phyloP scores from a whole-genome alignment of 495 filamentous ascomycete species.

The Penicillium coffeae region DNA sequence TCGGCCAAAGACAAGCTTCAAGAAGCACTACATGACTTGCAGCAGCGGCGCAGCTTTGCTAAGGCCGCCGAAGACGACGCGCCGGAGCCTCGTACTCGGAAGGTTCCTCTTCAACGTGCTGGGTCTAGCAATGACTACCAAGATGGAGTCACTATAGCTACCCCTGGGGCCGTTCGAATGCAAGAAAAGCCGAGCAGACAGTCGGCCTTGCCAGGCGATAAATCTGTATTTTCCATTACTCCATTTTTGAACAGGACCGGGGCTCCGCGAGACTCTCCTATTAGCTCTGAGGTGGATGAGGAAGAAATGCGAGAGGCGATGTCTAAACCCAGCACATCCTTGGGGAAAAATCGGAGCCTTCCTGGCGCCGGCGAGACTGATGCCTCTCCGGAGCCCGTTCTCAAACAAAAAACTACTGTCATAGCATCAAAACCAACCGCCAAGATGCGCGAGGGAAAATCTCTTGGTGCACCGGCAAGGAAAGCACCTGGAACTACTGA shows the following conservation, averaged over 20 bases:
- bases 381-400: not conserved
- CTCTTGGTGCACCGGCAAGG: constrained; percentile 5
- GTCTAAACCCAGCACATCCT: not conserved
- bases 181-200: constrained; percentile 51
- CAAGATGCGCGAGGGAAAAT: constrained; percentile 3
- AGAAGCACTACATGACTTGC: constrained; percentile 43
- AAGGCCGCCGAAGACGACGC: constrained; percentile 12
- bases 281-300: constrained; percentile 29
- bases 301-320: constrained; percentile 19
- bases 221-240: constrained; percentile 88
- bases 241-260: constrained; percentile 81
- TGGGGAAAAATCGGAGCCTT: constrained; percentile 2
- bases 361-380: not conserved
- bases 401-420: not conserved
- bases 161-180: constrained; percentile 58
- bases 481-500: constrained; percentile 1
- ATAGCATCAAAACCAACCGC: constrained; percentile 4
- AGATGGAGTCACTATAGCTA: constrained; percentile 55
- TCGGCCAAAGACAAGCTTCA: constrained; percentile 69
- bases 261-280: constrained; percentile 43
- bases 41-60: constrained; percentile 35
- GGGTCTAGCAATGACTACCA: constrained; percentile 40
- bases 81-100: constrained; percentile 34
- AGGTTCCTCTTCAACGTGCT: constrained; percentile 36
- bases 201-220: constrained; percentile 65